phyloP scores from a whole-genome alignment of 2,329 filamentous ascomycete species.

The Beauveria bassiana region DNA sequence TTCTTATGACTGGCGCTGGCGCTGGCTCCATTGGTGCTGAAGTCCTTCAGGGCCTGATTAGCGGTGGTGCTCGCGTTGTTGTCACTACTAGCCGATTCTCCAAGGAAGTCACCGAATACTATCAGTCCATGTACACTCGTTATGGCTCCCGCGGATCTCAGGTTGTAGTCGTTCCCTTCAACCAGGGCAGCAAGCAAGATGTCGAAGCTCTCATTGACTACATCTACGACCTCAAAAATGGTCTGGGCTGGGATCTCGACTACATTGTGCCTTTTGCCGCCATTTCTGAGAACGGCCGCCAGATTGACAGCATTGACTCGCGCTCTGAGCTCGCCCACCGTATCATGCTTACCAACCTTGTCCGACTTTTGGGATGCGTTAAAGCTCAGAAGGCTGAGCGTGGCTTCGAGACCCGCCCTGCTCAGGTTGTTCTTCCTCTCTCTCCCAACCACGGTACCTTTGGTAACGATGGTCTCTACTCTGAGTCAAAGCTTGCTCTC shows the following conservation, averaged over 20 bases:
- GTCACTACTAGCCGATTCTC: conserved; percentile 97
- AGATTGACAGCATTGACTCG: conserved; percentile 94
- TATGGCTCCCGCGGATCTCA: conserved; percentile 91
- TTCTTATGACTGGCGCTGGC: conserved; percentile 95
- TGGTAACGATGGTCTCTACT: conserved; percentile 94
- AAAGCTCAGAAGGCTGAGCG: conserved; percentile 84
- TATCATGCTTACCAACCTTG: conserved; percentile 96
- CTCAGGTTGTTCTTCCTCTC: conserved; percentile 89
- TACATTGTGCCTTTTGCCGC: conserved; percentile 94
- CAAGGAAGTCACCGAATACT: conserved; percentile 96
- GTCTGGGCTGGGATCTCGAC: conserved; percentile 96
- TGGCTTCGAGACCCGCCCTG: conserved; percentile 89
- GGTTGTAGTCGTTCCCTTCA: conserved; percentile 97
- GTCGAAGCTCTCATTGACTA: conserved; percentile 90
- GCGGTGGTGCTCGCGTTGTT: conserved; percentile 91
- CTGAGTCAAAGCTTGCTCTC: conserved; percentile 92
- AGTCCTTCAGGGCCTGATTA: conserved; percentile 90
- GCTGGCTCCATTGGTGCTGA: conserved; percentile 97
- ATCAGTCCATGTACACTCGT: conserved; percentile 95
- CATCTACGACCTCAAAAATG: conserved; percentile 94
- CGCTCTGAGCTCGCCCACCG: conserved; percentile 96
- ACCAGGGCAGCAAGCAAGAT: conserved; percentile 97
- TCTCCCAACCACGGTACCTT: conserved; percentile 99
- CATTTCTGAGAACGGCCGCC: conserved; percentile 94
- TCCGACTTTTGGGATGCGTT: conserved; percentile 82